Base-by-base conservation (phyloP, 805 yeast genomes). In the Saccharomycopsis sp. region DNA sequence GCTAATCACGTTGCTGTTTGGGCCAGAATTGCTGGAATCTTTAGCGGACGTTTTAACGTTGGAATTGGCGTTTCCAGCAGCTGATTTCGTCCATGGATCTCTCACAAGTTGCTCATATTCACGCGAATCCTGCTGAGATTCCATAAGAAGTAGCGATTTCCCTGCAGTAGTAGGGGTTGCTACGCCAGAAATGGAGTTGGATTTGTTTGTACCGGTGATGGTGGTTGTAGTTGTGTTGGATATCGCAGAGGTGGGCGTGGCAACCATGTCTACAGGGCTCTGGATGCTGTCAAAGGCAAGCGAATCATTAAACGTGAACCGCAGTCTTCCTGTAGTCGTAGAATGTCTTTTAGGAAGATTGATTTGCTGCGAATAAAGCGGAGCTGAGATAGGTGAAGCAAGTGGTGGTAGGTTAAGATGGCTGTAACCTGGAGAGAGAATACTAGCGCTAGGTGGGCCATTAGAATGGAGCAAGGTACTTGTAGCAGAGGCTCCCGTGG, bases 91-190 rank as follows among this genome's bases (percentile, higher is more conserved):
- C 64, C 64, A 62, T 9, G 60, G 64, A 69, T 57, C 79, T 63
- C 82, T 74, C 3, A 77, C 78, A 56, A 80, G 64, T 63, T 74
- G 75, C 51, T 76, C 80, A 62, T 75, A 74, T 53, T 80, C 78
- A 53, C 74, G 68, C n/a, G 73, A 78, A 57, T 78, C 80, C 58
- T 76, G 73, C 52, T 74, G 79, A 14, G 77, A 67, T 52, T 78
- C 83, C 77, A 75, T 70, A 62, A 78, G 61, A 52, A 79, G 67
- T 47, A 78, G 68, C 1, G 76, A 72, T 63, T 78, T 77, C 3
- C 79, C 79, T 12, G 76, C 59, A 24, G 60, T 57, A 15, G 62
- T 59, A 42, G 62, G 63, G 9, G 73, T 58, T 7, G 23, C 42
- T 24, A n/a, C 38, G 7, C 12, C 20, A 12, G 34, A 22, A 35